A percentile compares a stretch with the other conserved stretches of the same genome.
Conservation (phyloP, 2,329 filamentous ascomycete species). For the Sphaerulina musiva region DNA sequence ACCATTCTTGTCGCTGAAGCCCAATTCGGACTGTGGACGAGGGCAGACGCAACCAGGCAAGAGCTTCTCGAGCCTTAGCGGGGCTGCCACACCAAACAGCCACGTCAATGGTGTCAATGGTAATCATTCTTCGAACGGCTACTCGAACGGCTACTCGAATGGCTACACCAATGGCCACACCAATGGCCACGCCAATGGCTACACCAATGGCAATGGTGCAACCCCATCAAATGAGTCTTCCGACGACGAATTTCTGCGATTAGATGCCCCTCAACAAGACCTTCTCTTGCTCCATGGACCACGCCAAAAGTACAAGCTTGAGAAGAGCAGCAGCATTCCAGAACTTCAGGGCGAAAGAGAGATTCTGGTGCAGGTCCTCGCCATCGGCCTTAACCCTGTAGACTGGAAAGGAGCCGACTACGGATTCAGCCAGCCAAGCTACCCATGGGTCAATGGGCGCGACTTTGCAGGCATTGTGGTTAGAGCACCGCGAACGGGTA, state of each 20-base stretch:
- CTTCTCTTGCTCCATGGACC: conserved; percentile 33
- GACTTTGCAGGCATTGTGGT: conserved; percentile 63
- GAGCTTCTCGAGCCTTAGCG: conserved; percentile 21
- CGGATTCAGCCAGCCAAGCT: conserved; percentile 60
- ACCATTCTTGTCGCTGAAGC: conserved; percentile 26
- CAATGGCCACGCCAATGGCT: conserved; percentile 19
- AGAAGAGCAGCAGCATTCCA: conserved; percentile 28
- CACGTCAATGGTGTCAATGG: conserved; percentile 15
- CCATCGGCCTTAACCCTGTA: conserved; percentile 68
- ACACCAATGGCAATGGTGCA: conserved; percentile 14
- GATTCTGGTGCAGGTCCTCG: conserved; percentile 56
- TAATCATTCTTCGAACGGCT: conserved; percentile 4
- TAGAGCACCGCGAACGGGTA: conserved; percentile 37
- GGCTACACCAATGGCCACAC: conserved; percentile 5
- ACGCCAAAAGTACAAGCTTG: conserved; percentile 32
- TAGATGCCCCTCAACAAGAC: conserved; percentile 31
- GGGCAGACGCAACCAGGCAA: conserved; percentile 12
- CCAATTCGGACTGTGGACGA: conserved; percentile 26
- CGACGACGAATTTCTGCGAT: conserved; percentile 30
- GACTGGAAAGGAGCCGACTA: conserved; percentile 67
- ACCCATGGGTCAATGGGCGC: conserved; percentile 63
- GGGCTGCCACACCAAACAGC: conserved; percentile 12
- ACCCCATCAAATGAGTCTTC: neutral
- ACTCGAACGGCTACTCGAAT: conserved; percentile 2
- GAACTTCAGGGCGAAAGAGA: conserved; percentile 42